phyloP scores from a whole-genome alignment of 1,139 yeast genomes.

The Yamadazyma mexicana region DNA sequence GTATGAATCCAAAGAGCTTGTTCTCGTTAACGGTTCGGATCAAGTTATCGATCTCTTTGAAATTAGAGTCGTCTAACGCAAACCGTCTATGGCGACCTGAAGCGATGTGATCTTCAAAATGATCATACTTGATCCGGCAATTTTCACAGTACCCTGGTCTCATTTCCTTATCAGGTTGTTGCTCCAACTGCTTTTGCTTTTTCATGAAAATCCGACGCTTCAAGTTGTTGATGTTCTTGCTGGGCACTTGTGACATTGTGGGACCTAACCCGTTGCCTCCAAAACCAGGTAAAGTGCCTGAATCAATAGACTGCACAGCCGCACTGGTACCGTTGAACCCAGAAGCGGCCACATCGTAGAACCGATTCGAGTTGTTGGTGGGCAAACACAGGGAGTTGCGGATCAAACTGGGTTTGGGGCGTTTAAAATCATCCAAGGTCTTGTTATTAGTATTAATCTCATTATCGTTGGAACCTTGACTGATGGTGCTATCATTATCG shows the following conservation, averaged over 20 bases:
- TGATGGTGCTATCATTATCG: slow-evolving; percentile 17
- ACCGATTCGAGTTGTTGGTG: slow-evolving; percentile 36
- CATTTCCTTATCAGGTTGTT: slow-evolving; percentile 36
- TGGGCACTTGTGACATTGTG: slow-evolving; percentile 62
- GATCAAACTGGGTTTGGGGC: slow-evolving; percentile 25
- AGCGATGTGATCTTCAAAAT: slow-evolving; percentile 72
- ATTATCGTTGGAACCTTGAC: slow-evolving; percentile 14
- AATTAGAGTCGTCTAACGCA: slow-evolving; percentile 73
- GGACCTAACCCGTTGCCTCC: slow-evolving; percentile 73
- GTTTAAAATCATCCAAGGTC: slow-evolving; percentile 12
- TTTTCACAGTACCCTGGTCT: slow-evolving; percentile 88
- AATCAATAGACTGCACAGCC: slow-evolving; percentile 45
- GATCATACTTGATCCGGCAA: slow-evolving; percentile 83
- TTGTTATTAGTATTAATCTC: slow-evolving; percentile 17
- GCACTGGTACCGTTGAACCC: slow-evolving; percentile 70
- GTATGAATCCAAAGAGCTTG: slow-evolving; percentile 40
- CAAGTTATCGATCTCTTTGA: slow-evolving; percentile 72
- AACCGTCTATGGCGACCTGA: slow-evolving; percentile 76
- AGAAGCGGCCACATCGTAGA: slow-evolving; percentile 74
- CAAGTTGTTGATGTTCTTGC: slow-evolving; percentile 62
- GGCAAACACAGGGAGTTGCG: slow-evolving; percentile 34
- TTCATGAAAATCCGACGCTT: slow-evolving; percentile 53
- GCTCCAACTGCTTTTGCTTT: slow-evolving; percentile 46
- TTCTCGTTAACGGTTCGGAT: slow-evolving; percentile 50
- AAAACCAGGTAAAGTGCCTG: slow-evolving; percentile 25